Conservation (phyloP, 2,329 filamentous ascomycete species). For the Ceratocystis papillata region DNA sequence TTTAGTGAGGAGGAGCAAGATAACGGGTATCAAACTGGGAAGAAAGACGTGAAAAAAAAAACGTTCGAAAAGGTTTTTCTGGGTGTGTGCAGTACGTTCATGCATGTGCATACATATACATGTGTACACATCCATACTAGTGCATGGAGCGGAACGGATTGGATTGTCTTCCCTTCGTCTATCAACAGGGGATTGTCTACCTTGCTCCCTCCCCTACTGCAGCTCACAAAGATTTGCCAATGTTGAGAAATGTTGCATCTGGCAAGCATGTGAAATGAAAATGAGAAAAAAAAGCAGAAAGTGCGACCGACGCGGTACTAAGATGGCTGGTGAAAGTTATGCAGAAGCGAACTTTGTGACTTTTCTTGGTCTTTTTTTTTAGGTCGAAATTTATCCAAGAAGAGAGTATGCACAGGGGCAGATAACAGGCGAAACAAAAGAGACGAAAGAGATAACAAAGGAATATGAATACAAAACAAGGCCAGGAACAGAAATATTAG, state of each 20-base stretch:
- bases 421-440: not conserved
- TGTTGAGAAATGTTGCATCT: too few species aligned
- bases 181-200: too few species aligned
- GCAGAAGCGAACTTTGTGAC: not conserved
- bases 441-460: slow-evolving; percentile 3
- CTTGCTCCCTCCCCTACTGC: too few species aligned
- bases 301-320: too few species aligned
- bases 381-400: not conserved
- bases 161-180: too few species aligned
- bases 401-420: not conserved
- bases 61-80: too few species aligned
- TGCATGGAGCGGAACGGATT: not conserved
- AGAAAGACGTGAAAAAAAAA: not conserved
- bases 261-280: too few species aligned
- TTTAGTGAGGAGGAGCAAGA: not conserved
- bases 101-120: not conserved
- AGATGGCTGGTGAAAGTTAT: not conserved
- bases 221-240: too few species aligned
- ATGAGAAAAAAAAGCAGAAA: too few species aligned
- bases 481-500: not conserved
- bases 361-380: not conserved
- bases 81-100: not conserved
- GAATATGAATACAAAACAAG: not conserved
- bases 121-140: not conserved
- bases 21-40: not conserved